Percentiles rank a stretch among this genome's conserved stretches.
Conservation (phyloP, 2,329 filamentous ascomycete genomes). For the Tolypocladium guangdongense region DNA sequence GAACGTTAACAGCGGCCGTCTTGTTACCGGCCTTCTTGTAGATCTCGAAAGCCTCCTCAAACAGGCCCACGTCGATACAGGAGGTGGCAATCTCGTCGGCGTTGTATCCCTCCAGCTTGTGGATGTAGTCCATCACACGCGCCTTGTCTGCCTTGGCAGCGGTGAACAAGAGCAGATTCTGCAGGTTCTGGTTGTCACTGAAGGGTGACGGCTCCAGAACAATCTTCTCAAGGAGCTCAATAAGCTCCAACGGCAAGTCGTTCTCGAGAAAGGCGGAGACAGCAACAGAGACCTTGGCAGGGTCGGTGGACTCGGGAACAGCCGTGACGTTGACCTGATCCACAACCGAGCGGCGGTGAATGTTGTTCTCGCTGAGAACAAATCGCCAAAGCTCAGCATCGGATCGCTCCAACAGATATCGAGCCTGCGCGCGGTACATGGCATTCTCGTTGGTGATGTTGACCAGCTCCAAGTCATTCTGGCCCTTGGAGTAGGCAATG, state of each 20-base stretch:
- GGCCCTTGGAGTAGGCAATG: constrained; percentile 91
- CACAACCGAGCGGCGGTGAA: constrained; percentile 84
- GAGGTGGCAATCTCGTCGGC: constrained; percentile 86
- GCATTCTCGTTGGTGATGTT: constrained; percentile 98
- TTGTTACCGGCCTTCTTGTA: constrained; percentile 97
- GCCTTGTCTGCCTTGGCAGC: constrained; percentile 94
- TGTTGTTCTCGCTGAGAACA: constrained; percentile 90
- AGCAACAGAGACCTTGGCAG: constrained; percentile 87
- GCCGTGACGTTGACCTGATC: constrained; percentile 95
- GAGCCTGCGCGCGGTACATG: constrained; percentile 98
- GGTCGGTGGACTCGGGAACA: constrained; percentile 84
- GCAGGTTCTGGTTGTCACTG: constrained; percentile 92
- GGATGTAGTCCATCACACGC: constrained; percentile 92
- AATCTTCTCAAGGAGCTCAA: constrained; percentile 97
- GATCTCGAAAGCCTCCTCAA: constrained; percentile 95
- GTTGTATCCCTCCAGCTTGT: constrained; percentile 79
- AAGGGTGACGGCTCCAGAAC: constrained; percentile 98
- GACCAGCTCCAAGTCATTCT: constrained; percentile 94
- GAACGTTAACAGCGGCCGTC: constrained; percentile 73
- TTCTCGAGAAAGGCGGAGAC: constrained; percentile 87
- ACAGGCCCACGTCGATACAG: constrained; percentile 88
- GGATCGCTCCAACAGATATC: constrained; percentile 84
- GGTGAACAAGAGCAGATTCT: constrained; percentile 93
- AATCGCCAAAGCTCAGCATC: constrained; percentile 90
- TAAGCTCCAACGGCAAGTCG: constrained; percentile 86